phyloP scores from a whole-genome alignment of 257 asterid genomes.

The Mitragyna speciosa region DNA sequence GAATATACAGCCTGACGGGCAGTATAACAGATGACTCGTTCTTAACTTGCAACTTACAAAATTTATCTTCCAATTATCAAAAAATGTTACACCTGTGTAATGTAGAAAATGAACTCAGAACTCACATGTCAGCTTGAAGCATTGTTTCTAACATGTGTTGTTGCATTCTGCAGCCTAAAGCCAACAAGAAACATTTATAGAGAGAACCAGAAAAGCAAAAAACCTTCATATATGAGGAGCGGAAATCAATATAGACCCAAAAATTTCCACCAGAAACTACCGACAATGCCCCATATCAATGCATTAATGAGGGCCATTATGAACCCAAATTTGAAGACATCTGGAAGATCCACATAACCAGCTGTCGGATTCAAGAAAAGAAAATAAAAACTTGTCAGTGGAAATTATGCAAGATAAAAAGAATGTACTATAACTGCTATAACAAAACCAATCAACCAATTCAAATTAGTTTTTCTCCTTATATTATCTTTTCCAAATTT shows the following conservation, averaged over 20 bases:
- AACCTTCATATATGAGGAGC: slow-evolving; percentile 27
- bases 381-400: slow-evolving; percentile 8
- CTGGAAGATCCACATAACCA: slow-evolving; percentile 92
- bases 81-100: not conserved
- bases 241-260: slow-evolving; percentile 69
- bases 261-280: slow-evolving; percentile 93
- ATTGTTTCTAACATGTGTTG: not conserved
- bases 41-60: not conserved
- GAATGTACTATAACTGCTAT: not conserved
- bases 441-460: not conserved
- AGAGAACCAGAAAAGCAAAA: slow-evolving; percentile 21
- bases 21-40: not conserved
- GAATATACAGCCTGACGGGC: not conserved
- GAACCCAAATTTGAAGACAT: slow-evolving; percentile 80
- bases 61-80: slow-evolving; percentile 1
- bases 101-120: not conserved
- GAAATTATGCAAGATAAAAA: not conserved
- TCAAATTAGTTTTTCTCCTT: not conserved
- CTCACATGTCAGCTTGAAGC: not conserved
- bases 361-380: slow-evolving; percentile 44
- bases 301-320: slow-evolving; percentile 82
- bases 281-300: slow-evolving; percentile 69
- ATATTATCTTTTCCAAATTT: not conserved
- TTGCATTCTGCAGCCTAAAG: slow-evolving; percentile 6
- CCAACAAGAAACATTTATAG: slow-evolving; percentile 8